Evolutionary conservation across 148 eudicot species (phyloP).

Genomic region (Silene uniflora): DNA sequence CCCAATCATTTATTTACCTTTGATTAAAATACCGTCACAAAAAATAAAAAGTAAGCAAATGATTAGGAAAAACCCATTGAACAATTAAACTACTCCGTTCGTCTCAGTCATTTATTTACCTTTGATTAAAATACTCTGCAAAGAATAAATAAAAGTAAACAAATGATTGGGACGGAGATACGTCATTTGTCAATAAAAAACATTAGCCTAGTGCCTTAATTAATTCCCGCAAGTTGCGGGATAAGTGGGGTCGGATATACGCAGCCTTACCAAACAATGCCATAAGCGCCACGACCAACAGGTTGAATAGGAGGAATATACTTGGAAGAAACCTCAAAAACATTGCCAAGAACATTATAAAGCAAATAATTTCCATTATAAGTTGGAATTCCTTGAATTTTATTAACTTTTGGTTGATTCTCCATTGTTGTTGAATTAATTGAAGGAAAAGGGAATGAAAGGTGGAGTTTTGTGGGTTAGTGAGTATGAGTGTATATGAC

Average conservation of each 20-base stretch:
- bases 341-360: slow-evolving; percentile 64
- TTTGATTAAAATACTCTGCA: too few species aligned
- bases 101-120: too few species aligned
- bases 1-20: too few species aligned
- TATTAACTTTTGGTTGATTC: slow-evolving; percentile 28
- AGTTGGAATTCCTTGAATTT: slow-evolving; percentile 38
- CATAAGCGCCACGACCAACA: slow-evolving; percentile 89
- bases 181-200: too few species aligned
- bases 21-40: too few species aligned
- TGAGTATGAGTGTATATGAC: neutral
- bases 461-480: neutral
- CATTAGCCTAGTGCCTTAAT: too few species aligned
- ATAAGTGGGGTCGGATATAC: too few species aligned
- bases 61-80: neutral
- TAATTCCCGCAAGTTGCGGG: too few species aligned
- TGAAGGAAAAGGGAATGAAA: neutral
- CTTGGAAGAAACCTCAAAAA: slow-evolving; percentile 60
- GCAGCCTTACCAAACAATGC: slow-evolving; percentile 61
- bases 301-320: slow-evolving; percentile 74
- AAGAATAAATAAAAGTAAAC: too few species aligned
- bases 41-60: too few species aligned
- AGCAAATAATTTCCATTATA: slow-evolving; percentile 47
- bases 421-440: slow-evolving; percentile 28
- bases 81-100: neutral
- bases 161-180: too few species aligned